phyloP scores from a whole-genome alignment of 2,329 filamentous ascomycete species.

The Hymenoscyphus repandus region DNA sequence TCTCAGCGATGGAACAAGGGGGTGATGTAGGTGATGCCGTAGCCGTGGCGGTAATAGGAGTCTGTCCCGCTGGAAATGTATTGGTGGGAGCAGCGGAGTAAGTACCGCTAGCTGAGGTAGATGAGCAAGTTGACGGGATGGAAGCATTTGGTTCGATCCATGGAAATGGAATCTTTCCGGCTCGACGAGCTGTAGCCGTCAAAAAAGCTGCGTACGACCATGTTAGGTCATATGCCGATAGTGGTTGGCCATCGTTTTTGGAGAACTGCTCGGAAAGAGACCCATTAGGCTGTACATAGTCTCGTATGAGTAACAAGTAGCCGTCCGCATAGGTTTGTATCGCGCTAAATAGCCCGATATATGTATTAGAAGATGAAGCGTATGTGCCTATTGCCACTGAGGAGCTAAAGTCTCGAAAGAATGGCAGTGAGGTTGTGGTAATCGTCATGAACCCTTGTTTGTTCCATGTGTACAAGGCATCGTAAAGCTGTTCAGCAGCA shows the following conservation, averaged over 20 bases:
- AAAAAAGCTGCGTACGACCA: slow-evolving; percentile 72
- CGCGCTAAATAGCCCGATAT: slow-evolving; percentile 56
- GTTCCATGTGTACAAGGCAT: slow-evolving; percentile 69
- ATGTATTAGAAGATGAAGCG: slow-evolving; percentile 51
- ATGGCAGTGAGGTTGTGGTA: slow-evolving; percentile 58
- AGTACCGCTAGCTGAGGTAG: slow-evolving; percentile 42
- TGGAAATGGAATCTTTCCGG: slow-evolving; percentile 48
- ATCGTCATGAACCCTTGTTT: slow-evolving; percentile 57
- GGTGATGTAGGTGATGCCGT: slow-evolving; percentile 2
- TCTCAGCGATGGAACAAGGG: slow-evolving; percentile 2
- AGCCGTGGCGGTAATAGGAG: slow-evolving; percentile 19
- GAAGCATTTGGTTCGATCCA: slow-evolving; percentile 47
- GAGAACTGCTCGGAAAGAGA: slow-evolving; percentile 63
- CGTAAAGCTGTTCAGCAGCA: slow-evolving; percentile 75
- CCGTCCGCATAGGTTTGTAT: slow-evolving; percentile 59
- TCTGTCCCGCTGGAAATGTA: slow-evolving; percentile 41
- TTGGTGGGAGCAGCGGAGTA: slow-evolving; percentile 43
- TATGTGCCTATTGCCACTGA: slow-evolving; percentile 59
- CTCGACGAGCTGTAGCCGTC: slow-evolving; percentile 53
- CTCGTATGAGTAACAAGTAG: slow-evolving; percentile 43
- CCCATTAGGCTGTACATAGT: slow-evolving; percentile 54
- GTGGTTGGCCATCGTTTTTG: slow-evolving; percentile 44
- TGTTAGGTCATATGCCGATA: slow-evolving; percentile 63
- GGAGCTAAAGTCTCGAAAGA: slow-evolving; percentile 64
- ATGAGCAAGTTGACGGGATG: slow-evolving; percentile 45